Conservation (phyloP, 225 moss, liverwort and hornwort genomes). For the Straminergon stramineum region DNA sequence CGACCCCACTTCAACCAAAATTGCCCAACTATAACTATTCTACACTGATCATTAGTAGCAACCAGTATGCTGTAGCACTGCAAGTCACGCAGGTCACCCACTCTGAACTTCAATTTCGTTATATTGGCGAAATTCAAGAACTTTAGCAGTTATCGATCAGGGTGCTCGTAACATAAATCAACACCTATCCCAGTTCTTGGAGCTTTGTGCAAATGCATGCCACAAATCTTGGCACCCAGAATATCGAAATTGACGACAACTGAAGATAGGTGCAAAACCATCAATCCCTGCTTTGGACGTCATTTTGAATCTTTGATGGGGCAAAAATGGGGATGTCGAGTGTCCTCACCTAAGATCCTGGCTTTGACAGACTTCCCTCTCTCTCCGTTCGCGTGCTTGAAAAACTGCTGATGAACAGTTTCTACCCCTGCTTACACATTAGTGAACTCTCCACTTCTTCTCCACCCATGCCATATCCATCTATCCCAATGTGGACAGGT, state of each 20-base stretch:
- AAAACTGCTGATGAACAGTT: not conserved
- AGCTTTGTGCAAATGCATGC: not conserved
- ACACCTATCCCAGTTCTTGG: not conserved
- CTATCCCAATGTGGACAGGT: not conserved
- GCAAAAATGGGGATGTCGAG: not conserved
- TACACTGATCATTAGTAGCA: not conserved
- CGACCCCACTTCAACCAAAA: not conserved
- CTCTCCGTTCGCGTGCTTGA: not conserved
- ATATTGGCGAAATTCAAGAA: no score
- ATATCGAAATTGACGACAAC: not conserved
- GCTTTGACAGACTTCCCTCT: not conserved
- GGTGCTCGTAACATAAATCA: not conserved
- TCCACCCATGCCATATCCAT: not conserved
- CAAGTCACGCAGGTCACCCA: not conserved
- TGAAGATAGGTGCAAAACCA: not conserved
- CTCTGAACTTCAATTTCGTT: not conserved
- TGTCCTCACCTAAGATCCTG: not conserved
- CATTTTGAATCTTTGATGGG: not conserved
- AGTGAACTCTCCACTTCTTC: not conserved
- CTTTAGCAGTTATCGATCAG: not conserved
- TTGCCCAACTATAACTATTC: not conserved
- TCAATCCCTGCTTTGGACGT: not conserved
- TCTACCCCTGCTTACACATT: not conserved
- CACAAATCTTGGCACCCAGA: not conserved
- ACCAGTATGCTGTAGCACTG: not conserved